These are phyloP conservation scores for Rachicladosporium sp. DNA, from an alignment of 2,329 filamentous ascomycete genomes.

Conservation along the genomic window DNA sequence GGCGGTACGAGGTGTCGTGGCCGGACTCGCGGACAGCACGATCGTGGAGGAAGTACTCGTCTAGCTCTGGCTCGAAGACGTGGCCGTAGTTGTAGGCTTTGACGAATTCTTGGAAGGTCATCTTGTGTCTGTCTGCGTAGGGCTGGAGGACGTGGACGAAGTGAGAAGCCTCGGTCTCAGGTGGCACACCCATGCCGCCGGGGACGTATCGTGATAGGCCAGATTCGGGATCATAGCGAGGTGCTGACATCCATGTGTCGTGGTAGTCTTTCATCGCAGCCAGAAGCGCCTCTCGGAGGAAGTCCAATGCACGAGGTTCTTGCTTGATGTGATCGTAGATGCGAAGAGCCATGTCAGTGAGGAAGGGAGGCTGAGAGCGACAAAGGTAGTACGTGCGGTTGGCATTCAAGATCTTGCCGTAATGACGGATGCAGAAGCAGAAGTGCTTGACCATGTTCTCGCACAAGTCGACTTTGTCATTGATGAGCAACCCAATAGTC, in stretches of 20 bases:
- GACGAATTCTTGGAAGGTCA: constrained; percentile 77
- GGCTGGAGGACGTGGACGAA: constrained; percentile 73
- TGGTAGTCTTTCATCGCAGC: constrained; percentile 97
- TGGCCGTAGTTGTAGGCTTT: constrained; percentile 69
- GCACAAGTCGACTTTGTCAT: constrained; percentile 73
- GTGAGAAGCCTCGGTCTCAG: constrained; percentile 79
- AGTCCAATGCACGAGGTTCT: constrained; percentile 66
- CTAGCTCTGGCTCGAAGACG: constrained; percentile 74
- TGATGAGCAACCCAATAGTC: constrained; percentile 74
- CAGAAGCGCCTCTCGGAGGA: constrained; percentile 65
- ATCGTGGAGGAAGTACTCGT: constrained; percentile 93
- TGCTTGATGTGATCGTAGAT: constrained; percentile 90
- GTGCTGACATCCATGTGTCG: constrained; percentile 64
- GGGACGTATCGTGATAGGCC: constrained; percentile 78
- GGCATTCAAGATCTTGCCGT: constrained; percentile 95
- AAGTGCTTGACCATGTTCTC: constrained; percentile 95
- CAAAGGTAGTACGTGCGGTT: constrained; percentile 92
- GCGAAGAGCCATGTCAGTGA: constrained; percentile 92
- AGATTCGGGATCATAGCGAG: constrained; percentile 63
- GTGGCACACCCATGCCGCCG: constrained; percentile 72
- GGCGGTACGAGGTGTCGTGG: constrained; percentile 88
- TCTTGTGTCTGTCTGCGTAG: constrained; percentile 70
- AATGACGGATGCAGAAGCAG: constrained; percentile 96
- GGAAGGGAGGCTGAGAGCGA: constrained; percentile 87
- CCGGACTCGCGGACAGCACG: constrained; percentile 91